Conservation (phyloP, 495 filamentous ascomycete genomes). For the Staphylotrichum longicolle region DNA sequence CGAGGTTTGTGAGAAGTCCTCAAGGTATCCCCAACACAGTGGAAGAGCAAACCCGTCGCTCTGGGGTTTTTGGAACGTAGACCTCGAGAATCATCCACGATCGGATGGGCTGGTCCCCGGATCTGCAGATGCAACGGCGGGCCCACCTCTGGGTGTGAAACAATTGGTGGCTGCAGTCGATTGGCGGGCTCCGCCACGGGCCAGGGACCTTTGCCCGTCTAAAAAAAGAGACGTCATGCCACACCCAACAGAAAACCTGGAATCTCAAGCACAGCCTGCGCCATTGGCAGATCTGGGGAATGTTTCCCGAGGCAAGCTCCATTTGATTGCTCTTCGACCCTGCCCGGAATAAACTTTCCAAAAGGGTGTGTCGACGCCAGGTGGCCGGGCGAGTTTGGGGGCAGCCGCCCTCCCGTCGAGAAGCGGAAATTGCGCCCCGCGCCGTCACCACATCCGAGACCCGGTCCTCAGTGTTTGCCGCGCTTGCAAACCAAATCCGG, state of each 20-base stretch:
- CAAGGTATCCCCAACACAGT: no score
- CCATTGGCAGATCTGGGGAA: no score
- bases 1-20: neutral
- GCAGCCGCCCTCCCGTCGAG: no score
- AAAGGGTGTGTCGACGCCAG: neutral
- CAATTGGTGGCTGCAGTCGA: constrained; percentile 6
- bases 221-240: constrained; percentile 10
- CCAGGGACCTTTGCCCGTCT: neutral
- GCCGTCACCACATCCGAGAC: neutral
- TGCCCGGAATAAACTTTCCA: no score
- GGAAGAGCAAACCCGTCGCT: neutral
- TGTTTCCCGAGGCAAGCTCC: no score
- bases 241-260: neutral
- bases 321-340: no score
- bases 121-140: neutral
- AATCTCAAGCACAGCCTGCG: no score
- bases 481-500: neutral
- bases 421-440: neutral
- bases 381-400: neutral
- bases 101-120: constrained; percentile 7
- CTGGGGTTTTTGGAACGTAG: neutral
- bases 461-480: no score
- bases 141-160: neutral
- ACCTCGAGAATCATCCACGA: neutral
- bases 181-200: constrained; percentile 5